These are phyloP conservation scores for Phialemoniopsis sp. DNA, from an alignment of 2,329 filamentous ascomycete genomes.

Conservation along the genomic window DNA sequence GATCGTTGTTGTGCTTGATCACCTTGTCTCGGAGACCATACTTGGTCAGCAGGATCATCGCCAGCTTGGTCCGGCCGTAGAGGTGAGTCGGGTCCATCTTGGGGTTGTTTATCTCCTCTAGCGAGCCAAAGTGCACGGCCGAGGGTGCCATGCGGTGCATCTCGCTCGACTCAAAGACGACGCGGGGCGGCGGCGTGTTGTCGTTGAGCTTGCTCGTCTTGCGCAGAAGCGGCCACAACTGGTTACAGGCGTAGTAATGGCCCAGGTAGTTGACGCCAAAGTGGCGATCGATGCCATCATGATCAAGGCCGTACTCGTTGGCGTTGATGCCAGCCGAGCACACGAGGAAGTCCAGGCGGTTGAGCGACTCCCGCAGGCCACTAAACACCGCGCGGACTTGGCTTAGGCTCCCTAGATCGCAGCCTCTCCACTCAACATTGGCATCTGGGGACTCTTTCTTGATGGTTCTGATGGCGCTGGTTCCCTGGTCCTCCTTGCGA, in stretches of 20 bases:
- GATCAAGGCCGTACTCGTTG: constrained; percentile 28
- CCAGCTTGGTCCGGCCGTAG: constrained; percentile 36
- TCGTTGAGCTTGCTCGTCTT: constrained; percentile 30
- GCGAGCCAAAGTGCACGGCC: constrained; percentile 26
- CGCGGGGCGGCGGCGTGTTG: constrained; percentile 24
- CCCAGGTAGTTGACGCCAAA: constrained; percentile 41
- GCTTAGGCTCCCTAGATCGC: constrained; percentile 32
- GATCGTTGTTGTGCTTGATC: constrained; percentile 33
- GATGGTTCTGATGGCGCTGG: constrained; percentile 20
- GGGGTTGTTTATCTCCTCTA: constrained; percentile 36
- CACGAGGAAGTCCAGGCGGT: constrained; percentile 35
- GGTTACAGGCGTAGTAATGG: constrained; percentile 36
- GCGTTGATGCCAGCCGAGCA: constrained; percentile 37
- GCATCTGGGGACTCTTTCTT: constrained; percentile 19
- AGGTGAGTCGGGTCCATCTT: constrained; percentile 24
- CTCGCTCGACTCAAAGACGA: constrained; percentile 35
- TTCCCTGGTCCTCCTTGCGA: constrained; percentile 24
- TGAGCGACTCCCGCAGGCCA: constrained; percentile 23
- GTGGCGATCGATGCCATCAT: constrained; percentile 35
- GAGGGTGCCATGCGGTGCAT: constrained; percentile 32
- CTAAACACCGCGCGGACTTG: constrained; percentile 32
- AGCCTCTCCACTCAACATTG: constrained; percentile 32
- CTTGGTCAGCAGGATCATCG: constrained; percentile 35
- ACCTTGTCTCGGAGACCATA: constrained; percentile 33
- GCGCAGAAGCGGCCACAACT: constrained; percentile 34